These are phyloP conservation scores for Blepharisma stoltei DNA, from an alignment of 73 alveolate genomes.

Conservation along the genomic window DNA sequence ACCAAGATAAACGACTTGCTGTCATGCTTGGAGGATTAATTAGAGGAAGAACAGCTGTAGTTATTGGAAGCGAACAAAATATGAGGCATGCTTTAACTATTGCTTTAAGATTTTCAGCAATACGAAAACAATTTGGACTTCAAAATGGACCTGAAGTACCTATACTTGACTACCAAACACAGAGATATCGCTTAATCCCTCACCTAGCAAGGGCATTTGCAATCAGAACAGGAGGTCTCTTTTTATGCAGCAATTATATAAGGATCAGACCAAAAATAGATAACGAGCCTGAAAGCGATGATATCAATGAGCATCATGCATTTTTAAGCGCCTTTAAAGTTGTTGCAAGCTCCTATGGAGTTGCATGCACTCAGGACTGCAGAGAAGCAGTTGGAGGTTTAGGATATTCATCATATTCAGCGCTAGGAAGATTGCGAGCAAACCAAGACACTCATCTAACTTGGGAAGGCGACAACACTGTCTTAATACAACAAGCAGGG, in stretches of 20 bases:
- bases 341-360: conserved; percentile 34
- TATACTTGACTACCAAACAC: conserved; percentile 34
- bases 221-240: not conserved
- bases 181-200: conserved; percentile 31
- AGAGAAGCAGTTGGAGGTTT: conserved; percentile 69
- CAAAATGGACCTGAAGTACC: conserved; percentile 16
- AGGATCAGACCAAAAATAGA: not conserved
- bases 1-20: too few species aligned
- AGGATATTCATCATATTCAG: conserved; percentile 63
- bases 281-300: conserved; percentile 22
- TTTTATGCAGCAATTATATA: conserved; percentile 1
- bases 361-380: conserved; percentile 48
- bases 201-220: conserved; percentile 19
- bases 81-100: conserved; percentile 38
- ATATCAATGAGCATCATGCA: conserved; percentile 28
- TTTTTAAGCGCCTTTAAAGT: conserved; percentile 54
- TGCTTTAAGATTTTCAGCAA: conserved; percentile 61
- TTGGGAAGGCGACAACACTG: conserved; percentile 87
- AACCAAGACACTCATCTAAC: conserved; percentile 35
- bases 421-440: conserved; percentile 39
- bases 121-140: conserved; percentile 45
- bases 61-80: conserved; percentile 31
- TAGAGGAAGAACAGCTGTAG: too few species aligned
- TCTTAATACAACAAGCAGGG: conserved; percentile 64
- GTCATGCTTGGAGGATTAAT: too few species aligned